A percentile compares a stretch with the other conserved stretches of the same genome.
phyloP scores from a whole-genome alignment of 2,329 filamentous ascomycete genomes.

The Colletotrichum cuscutae region DNA sequence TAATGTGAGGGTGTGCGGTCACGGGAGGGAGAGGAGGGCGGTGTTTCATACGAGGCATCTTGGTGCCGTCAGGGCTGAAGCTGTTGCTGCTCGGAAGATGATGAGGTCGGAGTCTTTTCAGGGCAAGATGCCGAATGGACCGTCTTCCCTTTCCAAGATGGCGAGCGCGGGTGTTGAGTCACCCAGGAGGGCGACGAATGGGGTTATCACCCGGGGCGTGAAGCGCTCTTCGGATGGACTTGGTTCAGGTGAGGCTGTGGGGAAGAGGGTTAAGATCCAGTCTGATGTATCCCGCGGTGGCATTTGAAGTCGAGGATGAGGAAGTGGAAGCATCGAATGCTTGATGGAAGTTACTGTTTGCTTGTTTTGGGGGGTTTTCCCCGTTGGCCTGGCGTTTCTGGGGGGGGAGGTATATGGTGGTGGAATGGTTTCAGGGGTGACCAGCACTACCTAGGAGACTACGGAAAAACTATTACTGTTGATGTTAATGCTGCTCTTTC shows the following conservation, averaged over 20 bases:
- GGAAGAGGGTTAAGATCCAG: neutral
- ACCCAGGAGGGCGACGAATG: neutral
- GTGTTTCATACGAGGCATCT: neutral
- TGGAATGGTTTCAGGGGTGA: neutral
- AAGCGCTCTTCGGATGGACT: neutral
- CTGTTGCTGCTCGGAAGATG: neutral
- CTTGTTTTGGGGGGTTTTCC: neutral
- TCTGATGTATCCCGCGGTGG: neutral
- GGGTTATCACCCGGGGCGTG: neutral
- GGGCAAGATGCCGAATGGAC: neutral
- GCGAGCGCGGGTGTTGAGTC: neutral
- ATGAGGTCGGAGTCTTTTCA: neutral
- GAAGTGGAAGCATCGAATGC: neutral
- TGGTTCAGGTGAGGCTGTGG: neutral
- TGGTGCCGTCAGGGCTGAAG: neutral
- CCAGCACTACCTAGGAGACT: neutral
- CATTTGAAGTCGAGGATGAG: neutral
- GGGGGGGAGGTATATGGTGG: neutral
- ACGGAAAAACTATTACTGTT: neutral
- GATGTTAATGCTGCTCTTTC: slow-evolving; percentile 11
- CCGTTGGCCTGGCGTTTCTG: slow-evolving; percentile 30
- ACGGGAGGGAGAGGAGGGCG: neutral
- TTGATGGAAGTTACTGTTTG: neutral
- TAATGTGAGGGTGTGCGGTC: neutral
- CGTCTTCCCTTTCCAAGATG: neutral